These are phyloP conservation scores for Hymenoscyphus salicellus DNA, from an alignment of 2,329 filamentous ascomycete species.

Conservation along the genomic window DNA sequence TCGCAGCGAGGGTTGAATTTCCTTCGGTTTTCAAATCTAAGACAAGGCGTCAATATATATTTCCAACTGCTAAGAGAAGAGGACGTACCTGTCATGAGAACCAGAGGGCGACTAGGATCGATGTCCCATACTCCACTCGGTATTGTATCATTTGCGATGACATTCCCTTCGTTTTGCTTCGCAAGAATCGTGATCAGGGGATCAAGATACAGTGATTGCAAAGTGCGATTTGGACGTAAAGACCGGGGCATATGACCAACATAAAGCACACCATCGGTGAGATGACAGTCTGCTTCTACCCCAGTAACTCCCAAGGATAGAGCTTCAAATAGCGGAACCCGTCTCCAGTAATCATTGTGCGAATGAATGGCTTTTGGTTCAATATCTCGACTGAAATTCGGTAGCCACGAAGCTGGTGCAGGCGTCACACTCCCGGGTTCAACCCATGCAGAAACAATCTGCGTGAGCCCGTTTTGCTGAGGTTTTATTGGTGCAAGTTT, in stretches of 20 bases:
- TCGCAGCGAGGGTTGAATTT: constrained; percentile 38
- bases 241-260: constrained; percentile 55
- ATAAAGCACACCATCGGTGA: constrained; percentile 49
- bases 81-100: constrained; percentile 42
- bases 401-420: constrained; percentile 22
- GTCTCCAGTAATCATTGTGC: constrained; percentile 58
- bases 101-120: constrained; percentile 22
- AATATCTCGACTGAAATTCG: constrained; percentile 23
- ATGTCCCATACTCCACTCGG: constrained; percentile 27
- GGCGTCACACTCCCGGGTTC: constrained; percentile 13
- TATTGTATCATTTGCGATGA: not conserved
- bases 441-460: constrained; percentile 17
- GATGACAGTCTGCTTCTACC: constrained; percentile 60
- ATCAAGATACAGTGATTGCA: constrained; percentile 56
- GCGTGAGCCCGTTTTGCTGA: constrained; percentile 44
- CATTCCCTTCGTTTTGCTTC: constrained; percentile 42
- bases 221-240: constrained; percentile 50
- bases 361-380: constrained; percentile 39
- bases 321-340: constrained; percentile 46
- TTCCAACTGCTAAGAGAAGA: too few relatives aligned
- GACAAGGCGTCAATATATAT: too few relatives aligned
- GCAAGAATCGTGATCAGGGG: constrained; percentile 55
- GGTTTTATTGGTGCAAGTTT: constrained; percentile 45
- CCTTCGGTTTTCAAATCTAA: constrained; percentile 48
- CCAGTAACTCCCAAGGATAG: constrained; percentile 55